These are phyloP conservation scores for Sporothrix schenckii DNA, from an alignment of 2,329 filamentous ascomycete species.

Conservation along the genomic window DNA sequence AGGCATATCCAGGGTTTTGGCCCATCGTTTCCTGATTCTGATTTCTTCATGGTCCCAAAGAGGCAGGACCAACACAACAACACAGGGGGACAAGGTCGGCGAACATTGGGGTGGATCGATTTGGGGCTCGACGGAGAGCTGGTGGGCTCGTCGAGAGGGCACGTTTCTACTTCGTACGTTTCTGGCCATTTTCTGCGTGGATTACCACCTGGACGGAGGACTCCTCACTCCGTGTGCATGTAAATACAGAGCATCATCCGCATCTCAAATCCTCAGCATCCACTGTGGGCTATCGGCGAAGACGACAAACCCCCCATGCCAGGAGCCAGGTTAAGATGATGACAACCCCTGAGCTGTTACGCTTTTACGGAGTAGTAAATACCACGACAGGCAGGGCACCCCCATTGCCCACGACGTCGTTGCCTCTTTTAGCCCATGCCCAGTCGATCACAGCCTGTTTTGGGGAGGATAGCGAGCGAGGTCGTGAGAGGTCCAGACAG, in stretches of 20 bases:
- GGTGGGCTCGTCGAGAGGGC: neutral
- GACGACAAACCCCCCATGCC: slow-evolving; percentile 4
- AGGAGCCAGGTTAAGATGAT: neutral
- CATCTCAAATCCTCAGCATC: neutral
- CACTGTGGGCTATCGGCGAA: neutral
- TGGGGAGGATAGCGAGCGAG: neutral
- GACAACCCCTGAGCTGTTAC: neutral
- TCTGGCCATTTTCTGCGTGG: neutral
- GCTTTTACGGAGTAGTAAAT: too few relatives aligned
- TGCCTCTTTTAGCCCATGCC: slow-evolving; percentile 14
- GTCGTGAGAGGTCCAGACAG: neutral
- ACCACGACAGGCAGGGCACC: neutral
- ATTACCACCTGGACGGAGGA: too few relatives aligned
- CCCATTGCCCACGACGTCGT: neutral
- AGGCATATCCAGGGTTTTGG: too few relatives aligned
- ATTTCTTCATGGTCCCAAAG: slow-evolving; percentile 6
- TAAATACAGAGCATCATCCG: too few relatives aligned
- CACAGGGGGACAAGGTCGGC: neutral
- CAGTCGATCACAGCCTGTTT: slow-evolving; percentile 20
- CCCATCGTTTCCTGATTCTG: neutral
- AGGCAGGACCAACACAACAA: neutral
- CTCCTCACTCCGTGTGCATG: too few relatives aligned
- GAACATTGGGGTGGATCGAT: neutral
- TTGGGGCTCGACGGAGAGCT: too few relatives aligned
- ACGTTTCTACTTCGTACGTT: neutral